These are phyloP conservation scores for Arthrobotrys musiformis DNA, from an alignment of 2,329 filamentous ascomycete species.

Conservation along the genomic window DNA sequence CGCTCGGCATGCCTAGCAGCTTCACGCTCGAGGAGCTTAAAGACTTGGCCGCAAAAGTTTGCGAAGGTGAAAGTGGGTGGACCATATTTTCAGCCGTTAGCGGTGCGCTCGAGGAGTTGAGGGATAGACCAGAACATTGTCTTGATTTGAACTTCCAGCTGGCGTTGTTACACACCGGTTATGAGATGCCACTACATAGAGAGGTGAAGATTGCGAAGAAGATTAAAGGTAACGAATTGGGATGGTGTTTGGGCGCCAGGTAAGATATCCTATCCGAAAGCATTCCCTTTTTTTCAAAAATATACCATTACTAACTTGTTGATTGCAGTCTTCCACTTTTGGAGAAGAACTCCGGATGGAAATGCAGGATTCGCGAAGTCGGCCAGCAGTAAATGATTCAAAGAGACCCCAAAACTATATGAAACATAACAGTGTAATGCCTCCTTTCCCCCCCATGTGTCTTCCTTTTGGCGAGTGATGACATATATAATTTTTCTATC, in stretches of 20 bases:
- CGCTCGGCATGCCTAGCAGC: conserved; percentile 96
- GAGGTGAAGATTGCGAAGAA: conserved; percentile 99
- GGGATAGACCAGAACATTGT: conserved; percentile 86
- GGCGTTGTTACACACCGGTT: conserved; percentile 89
- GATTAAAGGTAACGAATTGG: conserved; percentile 95
- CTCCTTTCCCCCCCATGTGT: conserved; percentile 29
- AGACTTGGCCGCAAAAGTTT: conserved; percentile 85
- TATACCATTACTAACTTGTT: conserved; percentile 62
- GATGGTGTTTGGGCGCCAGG: conserved; percentile 98
- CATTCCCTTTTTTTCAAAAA: conserved; percentile 1
- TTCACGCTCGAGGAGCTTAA: conserved; percentile 92
- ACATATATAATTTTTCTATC: conserved; percentile 4
- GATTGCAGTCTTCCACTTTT: conserved; percentile 80
- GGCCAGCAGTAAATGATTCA: conserved; percentile 64
- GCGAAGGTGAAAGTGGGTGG: conserved; percentile 74
- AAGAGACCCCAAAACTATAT: conserved; percentile 18
- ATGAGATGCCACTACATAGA: conserved; percentile 95
- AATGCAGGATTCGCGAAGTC: conserved; percentile 84
- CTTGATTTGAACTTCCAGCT: conserved; percentile 97
- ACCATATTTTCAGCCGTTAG: conserved; percentile 80
- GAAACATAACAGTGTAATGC: conserved; percentile 9
- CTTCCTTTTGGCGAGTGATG: conserved; percentile 44
- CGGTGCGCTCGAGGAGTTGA: conserved; percentile 81
- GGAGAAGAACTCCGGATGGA: conserved; percentile 81
- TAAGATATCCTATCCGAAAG: conserved; percentile 65